Conservation (phyloP, 2,329 filamentous ascomycete genomes). For the Penicillium brevicompactum region DNA sequence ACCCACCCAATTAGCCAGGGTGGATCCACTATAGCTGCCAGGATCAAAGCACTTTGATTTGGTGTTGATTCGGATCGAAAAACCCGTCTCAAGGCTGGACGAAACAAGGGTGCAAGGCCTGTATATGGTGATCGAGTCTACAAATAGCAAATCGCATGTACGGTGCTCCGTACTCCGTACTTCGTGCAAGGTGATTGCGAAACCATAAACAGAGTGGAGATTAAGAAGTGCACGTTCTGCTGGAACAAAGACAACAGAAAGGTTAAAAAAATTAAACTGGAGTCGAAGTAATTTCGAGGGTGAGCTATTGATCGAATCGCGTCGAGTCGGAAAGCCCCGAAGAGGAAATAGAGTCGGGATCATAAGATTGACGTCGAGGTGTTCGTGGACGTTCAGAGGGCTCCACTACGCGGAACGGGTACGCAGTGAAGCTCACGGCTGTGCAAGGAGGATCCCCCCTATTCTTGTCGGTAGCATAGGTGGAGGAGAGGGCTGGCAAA, state of each 20-base stretch:
- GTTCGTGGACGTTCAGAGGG: slow-evolving; percentile 18
- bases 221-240: not conserved
- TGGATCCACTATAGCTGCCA: slow-evolving; percentile 34
- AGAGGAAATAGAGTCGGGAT: slow-evolving; percentile 11
- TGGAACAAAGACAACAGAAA: slow-evolving; percentile 2
- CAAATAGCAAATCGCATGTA: not conserved
- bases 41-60: slow-evolving; percentile 12
- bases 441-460: slow-evolving; percentile 5
- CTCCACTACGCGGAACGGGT: slow-evolving; percentile 18
- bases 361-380: slow-evolving; percentile 5
- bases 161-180: not conserved
- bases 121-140: not conserved
- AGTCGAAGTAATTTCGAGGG: slow-evolving; percentile 4
- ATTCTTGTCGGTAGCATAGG: not conserved
- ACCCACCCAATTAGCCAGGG: slow-evolving; percentile 34
- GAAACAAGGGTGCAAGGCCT: not conserved
- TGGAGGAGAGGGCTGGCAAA: not conserved
- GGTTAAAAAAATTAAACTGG: slow-evolving; percentile 5
- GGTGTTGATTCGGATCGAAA: not conserved
- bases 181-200: not conserved
- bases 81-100: not conserved
- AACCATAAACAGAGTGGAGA: not conserved
- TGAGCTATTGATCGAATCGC: not conserved
- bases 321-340: not conserved
- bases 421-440: slow-evolving; percentile 14